Percentiles rank a stretch among this genome's conserved stretches.
Evolutionary conservation across 1,284 basidiomycete genomes (phyloP).

Genomic region (Rugosomyces carneus): DNA sequence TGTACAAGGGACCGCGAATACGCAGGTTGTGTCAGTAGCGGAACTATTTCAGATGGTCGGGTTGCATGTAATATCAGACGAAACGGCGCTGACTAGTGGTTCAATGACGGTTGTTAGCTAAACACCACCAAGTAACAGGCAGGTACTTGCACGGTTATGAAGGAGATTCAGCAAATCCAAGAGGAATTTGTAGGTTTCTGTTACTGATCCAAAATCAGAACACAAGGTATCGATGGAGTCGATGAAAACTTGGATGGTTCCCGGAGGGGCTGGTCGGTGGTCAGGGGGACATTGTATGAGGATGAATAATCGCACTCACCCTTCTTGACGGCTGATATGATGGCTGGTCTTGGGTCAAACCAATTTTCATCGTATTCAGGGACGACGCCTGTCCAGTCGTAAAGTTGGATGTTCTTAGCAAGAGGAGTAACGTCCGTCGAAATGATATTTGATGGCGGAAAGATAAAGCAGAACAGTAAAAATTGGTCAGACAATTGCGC

Average conservation of each 20-base stretch:
- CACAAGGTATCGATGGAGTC: conserved; percentile 64
- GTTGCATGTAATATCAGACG: conserved; percentile 63
- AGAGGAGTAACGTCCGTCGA: conserved; percentile 20
- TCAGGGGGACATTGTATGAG: conserved; percentile 2
- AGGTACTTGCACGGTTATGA: conserved; percentile 38
- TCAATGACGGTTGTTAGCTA: neutral
- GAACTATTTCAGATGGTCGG: conserved; percentile 43
- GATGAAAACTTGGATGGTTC: conserved; percentile 50
- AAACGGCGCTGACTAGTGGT: conserved; percentile 42
- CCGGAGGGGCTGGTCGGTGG: conserved; percentile 27
- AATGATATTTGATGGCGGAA: conserved; percentile 45
- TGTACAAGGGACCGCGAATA: conserved; percentile 66
- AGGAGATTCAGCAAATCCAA: conserved; percentile 37
- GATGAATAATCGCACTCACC: conserved; percentile 32
- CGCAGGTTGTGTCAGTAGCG: conserved; percentile 51
- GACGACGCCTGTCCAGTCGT: conserved; percentile 49
- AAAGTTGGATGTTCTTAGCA: conserved; percentile 30
- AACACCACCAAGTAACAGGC: conserved; percentile 1
- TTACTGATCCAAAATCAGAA: conserved; percentile 48
- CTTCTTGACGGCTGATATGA: conserved; percentile 40
- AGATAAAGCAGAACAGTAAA: conserved; percentile 56
- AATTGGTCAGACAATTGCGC: conserved; percentile 23
- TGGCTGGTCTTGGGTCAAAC: conserved; percentile 28
- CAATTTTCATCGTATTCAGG: conserved; percentile 45
- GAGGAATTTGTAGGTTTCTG: conserved; percentile 49